Evolutionary conservation across 495 filamentous ascomycete genomes (phyloP).

Genomic region (Letharia columbiana): DNA sequence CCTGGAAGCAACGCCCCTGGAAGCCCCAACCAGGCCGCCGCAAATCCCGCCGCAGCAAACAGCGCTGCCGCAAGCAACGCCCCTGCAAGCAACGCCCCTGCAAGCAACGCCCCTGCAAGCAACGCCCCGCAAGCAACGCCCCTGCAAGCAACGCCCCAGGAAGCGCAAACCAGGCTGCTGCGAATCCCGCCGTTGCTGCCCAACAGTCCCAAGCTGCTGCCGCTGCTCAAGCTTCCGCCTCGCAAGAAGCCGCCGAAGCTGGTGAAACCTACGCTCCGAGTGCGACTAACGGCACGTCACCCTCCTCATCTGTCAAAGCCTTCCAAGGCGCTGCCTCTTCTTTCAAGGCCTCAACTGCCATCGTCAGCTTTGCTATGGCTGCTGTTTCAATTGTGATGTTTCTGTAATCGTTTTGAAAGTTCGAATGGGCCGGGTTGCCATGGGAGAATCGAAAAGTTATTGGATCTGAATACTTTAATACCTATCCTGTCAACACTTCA

Average conservation of each 20-base stretch:
- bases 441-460: not conserved
- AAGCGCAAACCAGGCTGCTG: not conserved
- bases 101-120: not conserved
- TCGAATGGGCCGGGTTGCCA: not conserved
- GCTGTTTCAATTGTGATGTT: not conserved
- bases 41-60: not conserved
- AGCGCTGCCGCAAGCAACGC: not conserved
- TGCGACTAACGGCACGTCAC: not conserved
- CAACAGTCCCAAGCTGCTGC: not conserved
- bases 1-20: not conserved
- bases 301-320: not conserved
- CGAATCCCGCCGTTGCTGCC: not conserved
- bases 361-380: not conserved
- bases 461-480: conserved; percentile 8
- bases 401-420: not conserved
- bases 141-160: not conserved
- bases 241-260: not conserved
- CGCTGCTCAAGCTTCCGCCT: not conserved
- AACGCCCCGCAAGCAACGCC: not conserved
- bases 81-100: not conserved
- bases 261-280: not conserved
- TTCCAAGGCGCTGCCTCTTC: conserved; percentile 13
- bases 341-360: conserved; percentile 5
- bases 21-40: not conserved
- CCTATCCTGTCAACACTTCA: not conserved